A percentile compares a stretch with the other conserved stretches of the same genome.
Conservation (phyloP, 2,329 filamentous ascomycete genomes). For the Myriosclerotinia curreyana region DNA sequence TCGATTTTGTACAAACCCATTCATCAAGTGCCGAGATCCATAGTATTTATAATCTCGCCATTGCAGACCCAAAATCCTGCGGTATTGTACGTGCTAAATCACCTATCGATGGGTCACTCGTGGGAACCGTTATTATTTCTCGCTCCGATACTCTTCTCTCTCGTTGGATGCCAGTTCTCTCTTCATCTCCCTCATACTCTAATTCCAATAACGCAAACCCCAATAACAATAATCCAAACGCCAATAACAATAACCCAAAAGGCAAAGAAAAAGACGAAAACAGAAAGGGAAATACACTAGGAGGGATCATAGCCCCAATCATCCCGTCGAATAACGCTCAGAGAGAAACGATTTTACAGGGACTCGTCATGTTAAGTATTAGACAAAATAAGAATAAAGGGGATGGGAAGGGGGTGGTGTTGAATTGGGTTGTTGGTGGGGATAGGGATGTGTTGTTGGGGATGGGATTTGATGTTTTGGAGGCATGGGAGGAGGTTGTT, state of each 20-base stretch:
- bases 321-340: conserved; percentile 57
- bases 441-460: conserved; percentile 62
- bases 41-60: conserved; percentile 64
- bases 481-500: conserved; percentile 79
- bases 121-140: conserved; percentile 65
- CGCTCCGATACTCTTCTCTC: conserved; percentile 56
- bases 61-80: conserved; percentile 57
- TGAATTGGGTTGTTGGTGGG: conserved; percentile 47
- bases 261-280: conserved; percentile 5
- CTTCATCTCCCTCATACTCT: conserved; percentile 42
- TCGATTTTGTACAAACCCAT: conserved; percentile 56
- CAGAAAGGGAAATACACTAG: conserved; percentile 45
- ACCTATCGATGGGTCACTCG: conserved; percentile 56
- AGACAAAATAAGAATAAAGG: conserved; percentile 63
- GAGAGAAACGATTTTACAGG: conserved; percentile 63
- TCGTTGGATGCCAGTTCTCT: conserved; percentile 59
- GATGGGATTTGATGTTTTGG: conserved; percentile 77
- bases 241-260: too few species aligned
- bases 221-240: too few species aligned
- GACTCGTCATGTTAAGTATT: conserved; percentile 62
- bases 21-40: conserved; percentile 60
- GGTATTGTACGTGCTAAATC: conserved; percentile 65
- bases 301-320: conserved; percentile 64
- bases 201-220: not conserved
- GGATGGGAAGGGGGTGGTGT: conserved; percentile 50